Conservation (phyloP, 2,329 filamentous ascomycete species). For the Exophiala alcalophila region DNA sequence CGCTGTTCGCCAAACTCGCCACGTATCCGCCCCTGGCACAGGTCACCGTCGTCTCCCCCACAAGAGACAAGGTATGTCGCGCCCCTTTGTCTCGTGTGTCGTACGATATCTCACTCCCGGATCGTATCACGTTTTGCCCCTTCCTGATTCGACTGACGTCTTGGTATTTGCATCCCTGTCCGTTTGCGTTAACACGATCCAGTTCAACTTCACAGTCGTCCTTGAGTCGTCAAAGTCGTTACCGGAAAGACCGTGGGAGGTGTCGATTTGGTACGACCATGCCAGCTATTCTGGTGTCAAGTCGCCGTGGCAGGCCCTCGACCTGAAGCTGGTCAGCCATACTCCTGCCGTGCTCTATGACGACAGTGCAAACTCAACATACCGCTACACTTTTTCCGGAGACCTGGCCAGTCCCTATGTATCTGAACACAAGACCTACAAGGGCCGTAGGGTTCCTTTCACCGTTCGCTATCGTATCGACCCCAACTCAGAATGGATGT, state of each 20-base stretch:
- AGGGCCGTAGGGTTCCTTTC: conserved; percentile 36
- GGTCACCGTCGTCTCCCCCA: conserved; percentile 58
- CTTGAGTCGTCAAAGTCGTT: conserved; percentile 62
- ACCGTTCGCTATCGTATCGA: conserved; percentile 45
- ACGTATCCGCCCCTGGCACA: conserved; percentile 73
- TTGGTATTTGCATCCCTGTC: conserved; percentile 1
- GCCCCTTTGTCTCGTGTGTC: conserved; percentile 7
- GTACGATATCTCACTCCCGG: conserved; percentile 5
- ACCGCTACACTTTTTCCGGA: conserved; percentile 36
- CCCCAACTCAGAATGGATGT: conserved; percentile 41
- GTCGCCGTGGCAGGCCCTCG: conserved; percentile 54
- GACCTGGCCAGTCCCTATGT: conserved; percentile 28
- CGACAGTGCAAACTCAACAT: conserved; percentile 30
- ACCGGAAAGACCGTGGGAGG: conserved; percentile 62
- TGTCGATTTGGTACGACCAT: conserved; percentile 72
- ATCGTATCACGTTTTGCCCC: background rate
- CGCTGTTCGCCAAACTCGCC: conserved; percentile 54
- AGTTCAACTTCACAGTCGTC: conserved; percentile 64
- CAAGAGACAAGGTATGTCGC: conserved; percentile 38
- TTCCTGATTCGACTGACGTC: conserved; percentile 11
- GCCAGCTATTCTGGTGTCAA: conserved; percentile 42
- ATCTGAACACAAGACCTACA: conserved; percentile 24
- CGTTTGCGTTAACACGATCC: conserved; percentile 7
- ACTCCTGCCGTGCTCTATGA: conserved; percentile 31
- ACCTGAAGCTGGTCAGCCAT: conserved; percentile 46